Evolutionary conservation across 1,139 yeast species (phyloP), one percentile per base, ranked within the genome.

Genomic region (Debaryomyces psychrophilus): DNA sequence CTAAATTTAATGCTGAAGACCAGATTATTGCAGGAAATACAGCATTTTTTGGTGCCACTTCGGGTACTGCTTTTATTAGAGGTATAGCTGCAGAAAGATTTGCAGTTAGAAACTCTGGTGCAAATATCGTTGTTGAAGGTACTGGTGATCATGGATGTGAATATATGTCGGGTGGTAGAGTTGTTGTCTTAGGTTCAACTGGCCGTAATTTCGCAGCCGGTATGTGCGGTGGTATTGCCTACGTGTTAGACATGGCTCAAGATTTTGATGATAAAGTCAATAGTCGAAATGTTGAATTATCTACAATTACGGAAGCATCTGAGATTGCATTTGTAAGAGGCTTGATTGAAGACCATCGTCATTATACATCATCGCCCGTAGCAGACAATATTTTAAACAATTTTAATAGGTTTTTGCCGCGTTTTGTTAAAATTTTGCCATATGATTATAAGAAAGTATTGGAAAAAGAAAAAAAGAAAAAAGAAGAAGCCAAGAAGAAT

Each of bases 221-320:
- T 77, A 95, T 95, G 89, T 92, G 97, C 60, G 99, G 99, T 71
- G 99, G 99, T 82, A 93, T 93, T 67, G 96, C 97, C 27, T 93
- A 93, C 64, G 97, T 95, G 50, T 78, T 92, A 60, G 96, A 92
- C 61, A 88, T 93, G 79, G 97, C 95, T 45, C 97, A 92, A 65
- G 97, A 90, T 64, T 92, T 93, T 62, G 71, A 76, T 54, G 83
- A 84, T 51, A 87, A 87, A 71, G 92, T 89, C 56, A 93, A 93
- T 71, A 65, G 73, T 41, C 93, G 86, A 55, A 85, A 90, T 58
- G 93, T 93, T 58, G 97, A 87, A 60, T 79, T 93, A 49, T 77
- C 87, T 40, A 76, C 77, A 47, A 80, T 93, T 45, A 77, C 83
- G 45, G 98, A 92, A 56, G 96, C 98, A 6, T 78, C 86, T 46